Evolutionary conservation across 2,329 filamentous ascomycete species (phyloP).

Genomic region (Aspergillus proliferans): DNA sequence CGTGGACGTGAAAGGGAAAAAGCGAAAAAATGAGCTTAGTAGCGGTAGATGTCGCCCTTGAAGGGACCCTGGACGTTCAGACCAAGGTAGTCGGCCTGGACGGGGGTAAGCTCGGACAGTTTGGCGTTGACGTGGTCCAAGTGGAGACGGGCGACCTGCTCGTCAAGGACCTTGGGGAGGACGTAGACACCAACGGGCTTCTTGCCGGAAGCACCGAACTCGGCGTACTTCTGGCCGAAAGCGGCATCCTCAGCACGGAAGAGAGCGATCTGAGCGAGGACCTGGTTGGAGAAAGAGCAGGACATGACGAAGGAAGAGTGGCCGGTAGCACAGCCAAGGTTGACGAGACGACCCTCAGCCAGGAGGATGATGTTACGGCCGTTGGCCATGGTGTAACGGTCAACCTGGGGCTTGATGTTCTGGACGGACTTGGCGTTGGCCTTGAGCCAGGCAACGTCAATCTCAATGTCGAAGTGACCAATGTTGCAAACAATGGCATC

Average conservation of each 20-base stretch:
- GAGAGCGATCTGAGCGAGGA: slow-evolving; percentile 97
- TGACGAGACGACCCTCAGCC: slow-evolving; percentile 96
- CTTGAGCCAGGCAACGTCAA: slow-evolving; percentile 99
- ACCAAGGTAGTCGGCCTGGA: slow-evolving; percentile 93
- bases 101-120: slow-evolving; percentile 74
- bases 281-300: slow-evolving; percentile 99
- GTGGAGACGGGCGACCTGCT: slow-evolving; percentile 95
- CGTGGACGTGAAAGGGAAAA: slow-evolving; percentile 17
- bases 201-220: slow-evolving; percentile 90
- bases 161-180: slow-evolving; percentile 96
- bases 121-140: slow-evolving; percentile 89
- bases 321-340: slow-evolving; percentile 96
- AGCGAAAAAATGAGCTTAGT: slow-evolving; percentile 47
- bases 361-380: slow-evolving; percentile 98
- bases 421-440: slow-evolving; percentile 85
- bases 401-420: slow-evolving; percentile 99
- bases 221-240: slow-evolving; percentile 89
- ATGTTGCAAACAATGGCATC: slow-evolving; percentile 99
- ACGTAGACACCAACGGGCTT: slow-evolving; percentile 91
- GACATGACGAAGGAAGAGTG: slow-evolving; percentile 99
- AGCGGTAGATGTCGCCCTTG: slow-evolving; percentile 71
- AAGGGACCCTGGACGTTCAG: slow-evolving; percentile 80
- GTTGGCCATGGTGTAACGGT: slow-evolving; percentile 90
- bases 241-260: slow-evolving; percentile 85
- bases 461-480: slow-evolving; percentile 99